Conservation (phyloP, 441 rosid genomes). For the Euphorbia corollata region DNA sequence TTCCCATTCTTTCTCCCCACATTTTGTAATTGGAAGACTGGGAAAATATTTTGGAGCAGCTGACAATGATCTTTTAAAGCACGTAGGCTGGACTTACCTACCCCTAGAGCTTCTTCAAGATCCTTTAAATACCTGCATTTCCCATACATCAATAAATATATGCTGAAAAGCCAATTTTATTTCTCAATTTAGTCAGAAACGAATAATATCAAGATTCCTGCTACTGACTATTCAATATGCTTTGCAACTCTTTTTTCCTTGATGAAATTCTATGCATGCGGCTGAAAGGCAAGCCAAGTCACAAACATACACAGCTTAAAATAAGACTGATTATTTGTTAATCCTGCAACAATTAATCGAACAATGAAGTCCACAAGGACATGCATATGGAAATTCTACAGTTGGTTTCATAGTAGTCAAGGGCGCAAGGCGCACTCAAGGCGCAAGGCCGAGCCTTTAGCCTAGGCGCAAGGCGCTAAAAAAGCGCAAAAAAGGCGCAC, state of each 20-base stretch:
- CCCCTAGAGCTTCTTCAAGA: constrained; percentile 83
- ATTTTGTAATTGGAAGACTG: not conserved
- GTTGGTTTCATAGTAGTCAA: too few species aligned
- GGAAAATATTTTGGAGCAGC: not conserved
- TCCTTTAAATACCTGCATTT: constrained; percentile 73
- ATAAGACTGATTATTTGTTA: too few species aligned
- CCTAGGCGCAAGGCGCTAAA: too few species aligned
- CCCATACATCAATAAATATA: not conserved
- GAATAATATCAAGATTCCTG: not conserved
- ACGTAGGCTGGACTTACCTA: constrained; percentile 53
- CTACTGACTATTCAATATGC: not conserved
- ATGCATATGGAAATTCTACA: too few species aligned
- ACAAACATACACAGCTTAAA: too few species aligned
- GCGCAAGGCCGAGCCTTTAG: too few species aligned
- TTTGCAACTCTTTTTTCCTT: not conserved
- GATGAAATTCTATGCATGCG: too few species aligned
- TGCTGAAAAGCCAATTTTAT: not conserved
- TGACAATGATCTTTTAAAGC: constrained; percentile 32
- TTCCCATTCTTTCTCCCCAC: not conserved
- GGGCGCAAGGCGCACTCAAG: too few species aligned
- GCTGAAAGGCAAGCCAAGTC: too few species aligned
- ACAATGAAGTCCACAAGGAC: too few species aligned
- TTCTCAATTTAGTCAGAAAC: not conserved
- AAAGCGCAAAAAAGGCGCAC: too few species aligned
- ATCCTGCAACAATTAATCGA: too few species aligned